Conservation (phyloP, 2,329 filamentous ascomycete genomes). For the Cercospora janseana region DNA sequence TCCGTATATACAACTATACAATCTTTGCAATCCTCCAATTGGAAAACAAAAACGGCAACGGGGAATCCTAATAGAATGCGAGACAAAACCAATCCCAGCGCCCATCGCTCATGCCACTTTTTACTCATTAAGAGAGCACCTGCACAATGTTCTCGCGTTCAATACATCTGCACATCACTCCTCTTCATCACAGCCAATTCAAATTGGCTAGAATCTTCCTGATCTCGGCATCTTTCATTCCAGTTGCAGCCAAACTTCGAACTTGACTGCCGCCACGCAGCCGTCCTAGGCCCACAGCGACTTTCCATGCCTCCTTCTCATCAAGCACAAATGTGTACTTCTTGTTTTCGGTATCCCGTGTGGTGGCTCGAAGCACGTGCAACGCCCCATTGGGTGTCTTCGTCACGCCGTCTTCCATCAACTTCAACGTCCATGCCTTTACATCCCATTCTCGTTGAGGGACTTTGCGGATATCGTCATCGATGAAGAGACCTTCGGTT, state of each 20-base stretch:
- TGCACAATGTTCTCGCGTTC: constrained; percentile 3
- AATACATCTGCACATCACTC: not conserved
- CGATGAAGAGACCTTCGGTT: constrained; percentile 92
- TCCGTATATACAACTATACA: constrained; percentile 1
- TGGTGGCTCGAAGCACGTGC: constrained; percentile 57
- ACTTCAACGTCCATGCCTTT: constrained; percentile 95
- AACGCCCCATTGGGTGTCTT: constrained; percentile 43
- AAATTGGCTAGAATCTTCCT: constrained; percentile 38
- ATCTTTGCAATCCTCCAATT: not conserved
- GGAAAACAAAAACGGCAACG: not conserved
- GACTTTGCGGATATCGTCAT: constrained; percentile 87
- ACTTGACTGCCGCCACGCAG: constrained; percentile 57
- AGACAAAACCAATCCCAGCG: not conserved
- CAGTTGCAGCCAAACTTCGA: constrained; percentile 53
- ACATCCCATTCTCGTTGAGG: constrained; percentile 98
- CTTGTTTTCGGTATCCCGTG: constrained; percentile 60
- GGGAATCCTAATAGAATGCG: not conserved
- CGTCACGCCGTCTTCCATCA: constrained; percentile 63
- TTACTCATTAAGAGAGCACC: not conserved
- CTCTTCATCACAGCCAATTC: constrained; percentile 34
- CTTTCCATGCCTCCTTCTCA: constrained; percentile 62
- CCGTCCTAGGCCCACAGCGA: constrained; percentile 57
- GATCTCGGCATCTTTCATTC: constrained; percentile 50
- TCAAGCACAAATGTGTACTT: constrained; percentile 61
- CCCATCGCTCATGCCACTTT: constrained; percentile 10